phyloP scores from a whole-genome alignment of 176 grass and related monocot species.

The Carex scoparia region DNA sequence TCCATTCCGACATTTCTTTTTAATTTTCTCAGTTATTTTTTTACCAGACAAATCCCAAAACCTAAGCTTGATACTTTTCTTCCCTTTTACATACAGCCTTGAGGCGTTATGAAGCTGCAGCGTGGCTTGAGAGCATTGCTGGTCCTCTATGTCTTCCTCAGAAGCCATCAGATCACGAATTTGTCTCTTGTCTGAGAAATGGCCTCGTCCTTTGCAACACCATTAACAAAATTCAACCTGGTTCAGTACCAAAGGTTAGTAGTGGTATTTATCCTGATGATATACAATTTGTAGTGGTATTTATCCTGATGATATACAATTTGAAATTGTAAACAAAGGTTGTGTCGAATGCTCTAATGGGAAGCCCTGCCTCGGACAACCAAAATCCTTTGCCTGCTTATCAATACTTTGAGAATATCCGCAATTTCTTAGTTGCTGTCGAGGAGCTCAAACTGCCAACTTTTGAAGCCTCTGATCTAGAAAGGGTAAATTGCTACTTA shows the following conservation, averaged over 20 bases:
- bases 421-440: slow-evolving; percentile 83
- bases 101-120: slow-evolving; percentile 63
- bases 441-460: slow-evolving; percentile 55
- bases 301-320: not conserved
- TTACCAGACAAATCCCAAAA: not conserved
- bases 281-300: not conserved
- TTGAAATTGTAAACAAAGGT: slow-evolving; percentile 17
- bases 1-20: not conserved
- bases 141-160: slow-evolving; percentile 44
- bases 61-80: slow-evolving; percentile 10
- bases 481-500: slow-evolving; percentile 44
- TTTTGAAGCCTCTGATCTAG: slow-evolving; percentile 82
- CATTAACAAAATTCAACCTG: slow-evolving; percentile 74
- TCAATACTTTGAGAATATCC: slow-evolving; percentile 89
- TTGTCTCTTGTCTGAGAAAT: slow-evolving; percentile 55
- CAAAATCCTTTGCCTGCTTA: slow-evolving; percentile 60
- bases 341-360: slow-evolving; percentile 22
- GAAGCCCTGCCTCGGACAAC: slow-evolving; percentile 43
- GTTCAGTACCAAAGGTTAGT: slow-evolving; percentile 54
- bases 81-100: slow-evolving; percentile 42
- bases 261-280: not conserved
- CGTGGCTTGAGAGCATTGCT: slow-evolving; percentile 57
- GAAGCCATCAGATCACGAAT: slow-evolving; percentile 59
- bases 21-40: not conserved
- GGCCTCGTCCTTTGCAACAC: slow-evolving; percentile 77